phyloP scores from a whole-genome alignment of 768 basidiomycete species.

The Asterophora lycoperdoides region DNA sequence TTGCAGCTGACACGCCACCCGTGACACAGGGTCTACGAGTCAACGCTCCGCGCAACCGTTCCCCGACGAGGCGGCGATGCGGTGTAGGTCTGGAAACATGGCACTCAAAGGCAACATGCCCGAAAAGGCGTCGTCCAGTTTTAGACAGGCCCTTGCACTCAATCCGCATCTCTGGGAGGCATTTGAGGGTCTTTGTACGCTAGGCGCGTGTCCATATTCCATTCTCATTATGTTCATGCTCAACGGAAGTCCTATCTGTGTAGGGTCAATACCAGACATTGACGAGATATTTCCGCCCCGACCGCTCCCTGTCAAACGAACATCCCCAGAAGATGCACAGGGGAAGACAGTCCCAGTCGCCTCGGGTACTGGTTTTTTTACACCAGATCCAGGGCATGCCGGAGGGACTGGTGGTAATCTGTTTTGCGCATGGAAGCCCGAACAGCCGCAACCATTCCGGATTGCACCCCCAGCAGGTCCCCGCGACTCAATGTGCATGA shows the following conservation, averaged over 20 bases:
- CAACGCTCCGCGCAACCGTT: conserved; percentile 52
- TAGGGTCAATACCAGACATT: conserved; percentile 68
- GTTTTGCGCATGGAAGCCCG: conserved; percentile 56
- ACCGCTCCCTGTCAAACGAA: conserved; percentile 49
- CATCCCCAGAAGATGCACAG: conserved; percentile 47
- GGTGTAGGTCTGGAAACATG: conserved; percentile 72
- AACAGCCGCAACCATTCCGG: conserved; percentile 54
- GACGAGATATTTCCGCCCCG: conserved; percentile 70
- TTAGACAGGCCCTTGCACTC: conserved; percentile 61
- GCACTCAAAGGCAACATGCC: conserved; percentile 77
- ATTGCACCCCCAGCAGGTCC: conserved; percentile 47
- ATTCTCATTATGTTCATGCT: conserved; percentile 7
- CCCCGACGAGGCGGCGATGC: conserved; percentile 68
- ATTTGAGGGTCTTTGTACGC: conserved; percentile 77
- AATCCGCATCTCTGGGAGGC: conserved; percentile 92
- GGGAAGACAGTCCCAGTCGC: conserved; percentile 45
- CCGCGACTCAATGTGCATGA: conserved; percentile 61
- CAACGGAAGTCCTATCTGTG: neutral
- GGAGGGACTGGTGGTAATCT: conserved; percentile 50
- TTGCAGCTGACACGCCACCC: conserved; percentile 11
- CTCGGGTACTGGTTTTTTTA: conserved; percentile 74
- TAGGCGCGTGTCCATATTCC: conserved; percentile 50
- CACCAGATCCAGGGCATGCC: conserved; percentile 58
- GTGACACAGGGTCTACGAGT: conserved; percentile 47
- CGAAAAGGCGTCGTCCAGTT: conserved; percentile 68